A percentile compares a stretch with the other conserved stretches of the same genome.
These are phyloP conservation scores for Neonectria ditissima DNA, from an alignment of 2,329 filamentous ascomycete species.

Conservation along the genomic window DNA sequence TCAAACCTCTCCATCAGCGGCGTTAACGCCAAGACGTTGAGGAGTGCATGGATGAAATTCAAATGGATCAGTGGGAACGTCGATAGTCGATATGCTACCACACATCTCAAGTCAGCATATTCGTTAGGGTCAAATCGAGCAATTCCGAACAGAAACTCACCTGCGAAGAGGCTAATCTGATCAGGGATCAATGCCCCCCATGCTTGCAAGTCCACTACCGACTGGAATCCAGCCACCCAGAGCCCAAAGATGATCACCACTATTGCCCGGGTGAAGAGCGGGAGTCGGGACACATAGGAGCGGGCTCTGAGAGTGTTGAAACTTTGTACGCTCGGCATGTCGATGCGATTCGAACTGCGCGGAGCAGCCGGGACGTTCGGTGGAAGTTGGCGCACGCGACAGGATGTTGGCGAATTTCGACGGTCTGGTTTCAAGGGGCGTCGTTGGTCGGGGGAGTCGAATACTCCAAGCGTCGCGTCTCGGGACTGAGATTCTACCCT, in stretches of 20 bases:
- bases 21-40: conserved; percentile 83
- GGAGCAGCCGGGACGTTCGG: conserved; percentile 40
- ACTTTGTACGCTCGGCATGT: conserved; percentile 50
- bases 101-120: neutral
- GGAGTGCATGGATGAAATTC: conserved; percentile 81
- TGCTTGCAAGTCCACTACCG: conserved; percentile 76
- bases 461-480: conserved; percentile 20
- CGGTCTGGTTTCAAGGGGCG: neutral
- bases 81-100: conserved; percentile 88
- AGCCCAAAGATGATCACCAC: conserved; percentile 70
- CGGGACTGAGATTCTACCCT: conserved; percentile 28
- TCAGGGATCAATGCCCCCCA: conserved; percentile 85
- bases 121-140: neutral
- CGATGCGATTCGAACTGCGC: conserved; percentile 39
- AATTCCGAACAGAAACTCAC: conserved; percentile 58
- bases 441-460: conserved; percentile 3
- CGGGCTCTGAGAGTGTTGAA: conserved; percentile 81
- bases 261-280: conserved; percentile 83
- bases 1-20: conserved; percentile 97
- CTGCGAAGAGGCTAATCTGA: conserved; percentile 76
- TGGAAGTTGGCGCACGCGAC: conserved; percentile 23
- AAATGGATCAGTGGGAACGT: conserved; percentile 91
- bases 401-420: conserved; percentile 7
- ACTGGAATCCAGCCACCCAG: conserved; percentile 77
- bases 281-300: conserved; percentile 86